Percentiles rank a stretch among this genome's conserved stretches.
phyloP scores from a whole-genome alignment of 352 stramenopile genomes.

The Saprolegnia diclina region DNA sequence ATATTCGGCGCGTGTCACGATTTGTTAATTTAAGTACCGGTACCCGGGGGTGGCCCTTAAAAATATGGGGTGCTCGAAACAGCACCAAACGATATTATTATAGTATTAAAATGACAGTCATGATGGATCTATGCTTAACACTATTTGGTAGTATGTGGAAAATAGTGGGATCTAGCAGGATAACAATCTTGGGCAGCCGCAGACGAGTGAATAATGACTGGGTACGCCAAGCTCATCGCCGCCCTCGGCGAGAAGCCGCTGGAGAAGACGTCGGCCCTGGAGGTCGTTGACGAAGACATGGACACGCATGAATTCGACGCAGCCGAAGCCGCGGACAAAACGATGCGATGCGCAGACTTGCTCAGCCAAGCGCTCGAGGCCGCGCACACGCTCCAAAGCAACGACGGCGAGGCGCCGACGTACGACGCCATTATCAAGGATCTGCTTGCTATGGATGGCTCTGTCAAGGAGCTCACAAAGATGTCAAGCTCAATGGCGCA shows the following conservation, averaged over 20 bases:
- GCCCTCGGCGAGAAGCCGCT: constrained; percentile 58
- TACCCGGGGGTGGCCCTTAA: no score
- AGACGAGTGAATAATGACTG: constrained; percentile 22
- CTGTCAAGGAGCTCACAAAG: constrained; percentile 53
- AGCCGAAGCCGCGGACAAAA: constrained; percentile 41
- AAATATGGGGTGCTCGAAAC: no score
- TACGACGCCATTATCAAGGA: constrained; percentile 37
- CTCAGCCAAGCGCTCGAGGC: constrained; percentile 64
- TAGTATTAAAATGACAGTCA: no score
- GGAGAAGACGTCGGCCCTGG: constrained; percentile 30
- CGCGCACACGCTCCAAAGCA: constrained; percentile 41
- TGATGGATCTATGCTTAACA: no score
- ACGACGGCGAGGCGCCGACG: constrained; percentile 38
- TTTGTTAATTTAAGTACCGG: not conserved
- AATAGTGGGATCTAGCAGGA: not conserved
- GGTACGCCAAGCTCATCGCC: constrained; percentile 57
- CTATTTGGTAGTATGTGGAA: not conserved
- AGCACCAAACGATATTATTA: no score
- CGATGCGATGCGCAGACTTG: constrained; percentile 65
- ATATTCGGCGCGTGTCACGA: not conserved
- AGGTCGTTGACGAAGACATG: constrained; percentile 39
- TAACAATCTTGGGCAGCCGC: not conserved
- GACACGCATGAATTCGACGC: constrained; percentile 29
- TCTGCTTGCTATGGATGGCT: constrained; percentile 33
- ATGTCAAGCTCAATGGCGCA: constrained; percentile 44